A percentile compares a stretch with the other conserved stretches of the same genome.
Evolutionary conservation across 257 asterid genomes (phyloP).

Genomic region (Penstemon davidsonii): DNA sequence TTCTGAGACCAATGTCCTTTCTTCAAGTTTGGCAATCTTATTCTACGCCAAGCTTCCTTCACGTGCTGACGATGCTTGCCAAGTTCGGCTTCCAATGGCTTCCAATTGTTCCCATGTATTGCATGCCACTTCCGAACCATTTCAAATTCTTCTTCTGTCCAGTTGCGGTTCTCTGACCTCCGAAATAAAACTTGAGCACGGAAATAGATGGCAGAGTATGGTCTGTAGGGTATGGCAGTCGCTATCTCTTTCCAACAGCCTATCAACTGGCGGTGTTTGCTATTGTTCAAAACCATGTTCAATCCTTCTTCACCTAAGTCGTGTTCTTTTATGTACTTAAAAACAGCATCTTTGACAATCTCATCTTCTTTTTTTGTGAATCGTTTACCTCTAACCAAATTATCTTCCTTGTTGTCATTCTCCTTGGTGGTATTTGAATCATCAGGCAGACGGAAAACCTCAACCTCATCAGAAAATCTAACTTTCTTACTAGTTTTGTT

Average conservation of each 20-base stretch:
- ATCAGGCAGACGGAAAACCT: constrained; percentile 34
- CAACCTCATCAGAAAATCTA: constrained; percentile 46
- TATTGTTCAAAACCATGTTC: constrained; percentile 41
- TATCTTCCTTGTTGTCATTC: constrained; percentile 18
- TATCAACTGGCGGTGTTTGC: constrained; percentile 29
- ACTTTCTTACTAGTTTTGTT: constrained; percentile 48
- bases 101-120: constrained; percentile 48
- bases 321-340: constrained; percentile 34
- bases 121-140: constrained; percentile 30
- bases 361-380: constrained; percentile 48
- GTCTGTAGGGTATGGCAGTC: constrained; percentile 47
- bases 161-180: constrained; percentile 40
- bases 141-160: constrained; percentile 55
- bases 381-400: constrained; percentile 47
- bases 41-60: constrained; percentile 50
- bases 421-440: constrained; percentile 14
- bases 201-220: constrained; percentile 28
- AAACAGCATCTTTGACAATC: constrained; percentile 45
- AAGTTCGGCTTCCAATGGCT: constrained; percentile 46
- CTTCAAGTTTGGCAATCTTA: constrained; percentile 31
- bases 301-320: constrained; percentile 49
- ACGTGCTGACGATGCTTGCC: constrained; percentile 51
- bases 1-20: constrained; percentile 52
- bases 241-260: constrained; percentile 59
- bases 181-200: constrained; percentile 48